Percentiles rank a stretch among this genome's conserved stretches.
Evolutionary conservation across 768 basidiomycete genomes (phyloP).

Genomic region (Boletus reticulatus): DNA sequence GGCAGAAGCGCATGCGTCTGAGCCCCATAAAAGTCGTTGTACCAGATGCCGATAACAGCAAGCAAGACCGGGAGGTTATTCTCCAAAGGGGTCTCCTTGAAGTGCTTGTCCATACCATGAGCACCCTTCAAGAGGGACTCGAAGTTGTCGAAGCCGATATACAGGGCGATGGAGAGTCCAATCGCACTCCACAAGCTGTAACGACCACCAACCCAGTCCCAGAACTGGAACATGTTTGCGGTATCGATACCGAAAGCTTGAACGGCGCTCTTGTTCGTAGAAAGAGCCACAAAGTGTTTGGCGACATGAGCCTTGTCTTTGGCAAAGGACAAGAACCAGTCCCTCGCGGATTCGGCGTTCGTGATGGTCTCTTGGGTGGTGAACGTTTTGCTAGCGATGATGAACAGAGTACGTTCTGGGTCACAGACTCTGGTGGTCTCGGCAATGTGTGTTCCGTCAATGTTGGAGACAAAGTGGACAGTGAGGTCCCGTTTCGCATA

Average conservation of each 20-base stretch:
- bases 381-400: slow-evolving; percentile 98
- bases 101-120: slow-evolving; percentile 98
- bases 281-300: slow-evolving; percentile 98
- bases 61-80: slow-evolving; percentile 90
- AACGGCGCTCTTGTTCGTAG: slow-evolving; percentile 93
- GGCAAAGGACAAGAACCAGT: slow-evolving; percentile 88
- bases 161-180: slow-evolving; percentile 90
- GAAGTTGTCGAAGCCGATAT: slow-evolving; percentile 94
- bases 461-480: slow-evolving; percentile 92
- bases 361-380: slow-evolving; percentile 99
- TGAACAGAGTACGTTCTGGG: slow-evolving; percentile 93
- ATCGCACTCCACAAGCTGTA: slow-evolving; percentile 99
- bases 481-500: slow-evolving; percentile 89
- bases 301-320: slow-evolving; percentile 90
- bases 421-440: slow-evolving; percentile 81
- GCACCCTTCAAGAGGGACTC: slow-evolving; percentile 87
- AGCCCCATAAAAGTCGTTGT: slow-evolving; percentile 97
- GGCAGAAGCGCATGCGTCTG: slow-evolving; percentile 96
- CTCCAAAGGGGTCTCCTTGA: slow-evolving; percentile 84
- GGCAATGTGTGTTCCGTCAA: slow-evolving; percentile 96
- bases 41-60: slow-evolving; percentile 93
- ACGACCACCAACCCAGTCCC: slow-evolving; percentile 99
- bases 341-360: slow-evolving; percentile 90
- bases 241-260: slow-evolving; percentile 88
- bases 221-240: slow-evolving; percentile 99